phyloP scores from a whole-genome alignment of 192 early-diverging fungal species.

The Umbelopsis vinacea region DNA sequence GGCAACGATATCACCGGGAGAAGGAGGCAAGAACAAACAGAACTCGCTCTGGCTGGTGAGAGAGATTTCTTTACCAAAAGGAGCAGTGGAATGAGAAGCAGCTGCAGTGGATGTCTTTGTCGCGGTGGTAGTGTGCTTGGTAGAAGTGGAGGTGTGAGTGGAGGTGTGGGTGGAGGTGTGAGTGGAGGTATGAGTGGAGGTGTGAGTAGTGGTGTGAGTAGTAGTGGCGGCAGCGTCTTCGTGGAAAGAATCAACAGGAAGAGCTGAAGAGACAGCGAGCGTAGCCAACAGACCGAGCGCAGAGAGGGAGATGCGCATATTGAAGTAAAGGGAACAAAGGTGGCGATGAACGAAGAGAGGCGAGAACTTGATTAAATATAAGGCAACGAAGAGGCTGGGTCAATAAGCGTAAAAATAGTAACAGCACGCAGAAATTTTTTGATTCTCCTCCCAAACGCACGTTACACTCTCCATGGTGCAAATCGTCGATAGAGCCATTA shows the following conservation, averaged over 20 bases:
- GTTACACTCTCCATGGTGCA: conserved; percentile 27
- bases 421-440: conserved; percentile 8
- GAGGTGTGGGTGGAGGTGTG: not conserved
- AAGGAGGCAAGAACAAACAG: conserved; percentile 45
- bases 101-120: conserved; percentile 1
- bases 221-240: conserved; percentile 6
- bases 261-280: conserved; percentile 1
- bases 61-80: not conserved
- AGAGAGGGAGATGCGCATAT: conserved; percentile 12
- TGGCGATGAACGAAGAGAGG: conserved; percentile 5
- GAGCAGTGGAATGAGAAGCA: not conserved
- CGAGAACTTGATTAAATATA: not conserved
- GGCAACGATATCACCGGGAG: conserved; percentile 40
- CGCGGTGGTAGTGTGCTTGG: not conserved
- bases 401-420: not conserved
- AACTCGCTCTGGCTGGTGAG: conserved; percentile 3
- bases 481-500: conserved; percentile 48
- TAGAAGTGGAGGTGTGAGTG: no score
- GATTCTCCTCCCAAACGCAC: not conserved
- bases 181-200: not conserved
- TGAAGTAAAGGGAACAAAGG: not conserved
- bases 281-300: not conserved
- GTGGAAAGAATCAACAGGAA: conserved; percentile 12
- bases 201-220: not conserved
- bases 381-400: no score